These are phyloP conservation scores for Pichia eremophila DNA, from an alignment of 805 yeast genomes.

Conservation along the genomic window DNA sequence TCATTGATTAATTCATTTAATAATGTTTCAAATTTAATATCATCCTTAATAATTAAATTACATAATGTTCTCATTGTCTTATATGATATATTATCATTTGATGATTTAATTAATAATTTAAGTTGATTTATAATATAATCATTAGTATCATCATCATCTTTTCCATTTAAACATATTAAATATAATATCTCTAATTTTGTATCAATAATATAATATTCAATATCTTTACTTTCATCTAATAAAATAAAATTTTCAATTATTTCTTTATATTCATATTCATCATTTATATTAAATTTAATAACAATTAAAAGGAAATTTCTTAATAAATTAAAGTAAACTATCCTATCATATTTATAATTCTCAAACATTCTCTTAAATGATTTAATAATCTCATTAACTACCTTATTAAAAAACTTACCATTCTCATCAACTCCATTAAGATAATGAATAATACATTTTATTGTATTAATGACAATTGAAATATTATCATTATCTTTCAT, in stretches of 20 bases:
- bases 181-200: conserved; percentile 84
- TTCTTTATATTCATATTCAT: too few relatives aligned
- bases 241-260: too few relatives aligned
- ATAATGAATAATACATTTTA: conserved; percentile 3
- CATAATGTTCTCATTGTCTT: conserved; percentile 88
- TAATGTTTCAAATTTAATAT: neutral
- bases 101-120: neutral
- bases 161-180: conserved; percentile 43
- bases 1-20: neutral
- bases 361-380: neutral
- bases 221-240: neutral
- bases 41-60: conserved; percentile 64
- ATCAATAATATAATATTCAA: conserved; percentile 56
- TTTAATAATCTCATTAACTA: neutral
- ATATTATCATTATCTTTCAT: neutral
- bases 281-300: neutral
- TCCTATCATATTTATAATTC: neutral
- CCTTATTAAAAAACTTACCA: neutral
- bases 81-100: conserved; percentile 34
- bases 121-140: neutral
- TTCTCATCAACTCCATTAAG: neutral
- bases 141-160: neutral
- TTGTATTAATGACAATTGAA: conserved; percentile 2
- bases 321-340: conserved; percentile 2
- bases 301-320: conserved; percentile 4